phyloP scores from a whole-genome alignment of 345 rosid genomes.

The Passiflora organensis region DNA sequence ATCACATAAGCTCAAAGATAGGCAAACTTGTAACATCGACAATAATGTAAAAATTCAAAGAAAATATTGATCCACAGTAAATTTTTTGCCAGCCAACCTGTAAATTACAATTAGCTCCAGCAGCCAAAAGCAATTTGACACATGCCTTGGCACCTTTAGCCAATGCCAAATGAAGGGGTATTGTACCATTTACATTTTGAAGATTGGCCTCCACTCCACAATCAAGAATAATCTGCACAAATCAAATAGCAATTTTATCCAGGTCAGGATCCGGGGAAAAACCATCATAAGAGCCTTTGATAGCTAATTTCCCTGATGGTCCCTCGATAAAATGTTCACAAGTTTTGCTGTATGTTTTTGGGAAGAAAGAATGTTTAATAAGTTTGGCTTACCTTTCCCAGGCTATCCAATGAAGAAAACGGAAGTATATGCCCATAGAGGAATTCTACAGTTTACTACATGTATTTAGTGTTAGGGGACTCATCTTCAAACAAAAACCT shows the following conservation, averaged over 20 bases:
- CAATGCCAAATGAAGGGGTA: conserved; percentile 92
- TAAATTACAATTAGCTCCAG: conserved; percentile 82
- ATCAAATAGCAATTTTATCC: conserved; percentile 1
- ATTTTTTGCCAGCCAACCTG: conserved; percentile 48
- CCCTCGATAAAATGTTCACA: no score
- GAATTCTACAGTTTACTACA: no score
- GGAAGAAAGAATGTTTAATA: no score
- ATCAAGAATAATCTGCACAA: conserved; percentile 70
- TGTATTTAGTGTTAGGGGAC: no score
- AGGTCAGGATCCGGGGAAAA: background rate
- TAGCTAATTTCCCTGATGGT: no score
- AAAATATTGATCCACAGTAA: background rate
- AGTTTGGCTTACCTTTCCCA: no score
- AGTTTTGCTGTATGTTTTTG: no score
- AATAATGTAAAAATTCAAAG: background rate
- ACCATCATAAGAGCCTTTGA: no score
- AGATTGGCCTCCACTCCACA: conserved; percentile 94
- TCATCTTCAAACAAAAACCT: no score
- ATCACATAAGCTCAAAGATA: no score
- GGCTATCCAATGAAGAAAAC: no score
- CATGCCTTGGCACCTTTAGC: conserved; percentile 89
- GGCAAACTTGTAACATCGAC: background rate
- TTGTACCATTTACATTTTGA: conserved; percentile 74
- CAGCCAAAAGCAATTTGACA: conserved; percentile 75
- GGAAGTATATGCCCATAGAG: no score